Conservation (phyloP, 306 rosid genomes). For the Cucumis hystrix region DNA sequence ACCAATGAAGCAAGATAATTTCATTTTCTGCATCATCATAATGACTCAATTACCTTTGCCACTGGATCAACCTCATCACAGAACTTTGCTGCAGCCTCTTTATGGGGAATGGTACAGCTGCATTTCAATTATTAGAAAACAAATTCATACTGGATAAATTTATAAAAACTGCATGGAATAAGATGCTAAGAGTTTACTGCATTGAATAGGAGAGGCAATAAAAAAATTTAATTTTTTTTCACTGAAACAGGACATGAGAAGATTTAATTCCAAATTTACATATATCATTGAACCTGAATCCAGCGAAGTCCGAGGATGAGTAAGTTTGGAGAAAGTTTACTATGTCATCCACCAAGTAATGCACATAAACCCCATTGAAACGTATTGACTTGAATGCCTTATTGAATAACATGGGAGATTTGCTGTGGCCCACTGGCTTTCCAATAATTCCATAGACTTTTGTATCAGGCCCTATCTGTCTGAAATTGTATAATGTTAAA, state of each 20-base stretch:
- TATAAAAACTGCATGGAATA: background rate
- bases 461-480: conserved; percentile 41
- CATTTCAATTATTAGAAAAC: background rate
- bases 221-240: no score
- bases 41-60: conserved; percentile 30
- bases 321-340: conserved; percentile 33
- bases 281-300: conserved; percentile 37
- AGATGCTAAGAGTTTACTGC: background rate
- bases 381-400: conserved; percentile 39
- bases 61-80: conserved; percentile 50
- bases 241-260: background rate
- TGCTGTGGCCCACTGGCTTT: conserved; percentile 55
- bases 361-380: conserved; percentile 58
- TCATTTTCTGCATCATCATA: background rate
- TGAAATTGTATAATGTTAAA: conserved; percentile 52
- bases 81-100: conserved; percentile 34
- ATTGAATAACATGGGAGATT: conserved; percentile 52
- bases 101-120: conserved; percentile 63
- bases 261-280: background rate
- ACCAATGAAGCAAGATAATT: background rate
- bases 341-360: conserved; percentile 45
- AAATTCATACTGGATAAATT: background rate
- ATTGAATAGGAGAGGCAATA: no score
- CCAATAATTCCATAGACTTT: conserved; percentile 62
- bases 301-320: conserved; percentile 50